phyloP scores from a whole-genome alignment of 164 flowering plant species.

The Warburgia ugandensis region DNA sequence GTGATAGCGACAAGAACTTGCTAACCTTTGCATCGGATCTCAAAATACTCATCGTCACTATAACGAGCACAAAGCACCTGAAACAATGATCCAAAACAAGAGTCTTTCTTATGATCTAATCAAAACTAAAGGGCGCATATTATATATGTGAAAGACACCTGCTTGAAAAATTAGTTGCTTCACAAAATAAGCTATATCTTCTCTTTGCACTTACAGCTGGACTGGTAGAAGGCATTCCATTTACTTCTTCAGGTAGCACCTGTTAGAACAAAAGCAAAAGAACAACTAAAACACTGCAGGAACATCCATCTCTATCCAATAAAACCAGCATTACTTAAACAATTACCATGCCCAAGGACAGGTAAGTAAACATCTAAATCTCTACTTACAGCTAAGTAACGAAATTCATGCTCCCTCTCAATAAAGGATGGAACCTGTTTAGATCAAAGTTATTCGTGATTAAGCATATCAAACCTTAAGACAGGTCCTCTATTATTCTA shows the following conservation, averaged over 20 bases:
- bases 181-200: not conserved
- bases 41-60: conserved; percentile 80
- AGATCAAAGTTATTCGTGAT: not conserved
- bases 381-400: conserved; percentile 77
- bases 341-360: not conserved
- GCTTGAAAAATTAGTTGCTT: not conserved
- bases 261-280: conserved; percentile 14
- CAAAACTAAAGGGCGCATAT: no score
- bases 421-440: conserved; percentile 71
- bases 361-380: not conserved
- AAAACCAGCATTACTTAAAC: not conserved
- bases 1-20: conserved; percentile 1
- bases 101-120: not conserved
- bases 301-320: not conserved
- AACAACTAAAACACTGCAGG: not conserved
- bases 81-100: conserved; percentile 2
- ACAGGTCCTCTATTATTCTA: not conserved
- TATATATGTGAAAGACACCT: not conserved
- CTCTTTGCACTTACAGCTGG: conserved; percentile 47
- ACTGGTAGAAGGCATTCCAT: conserved; percentile 39
- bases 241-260: conserved; percentile 70
- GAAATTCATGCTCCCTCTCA: conserved; percentile 86
- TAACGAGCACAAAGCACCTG: conserved; percentile 90
- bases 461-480: not conserved
- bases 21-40: conserved; percentile 83